phyloP scores from a whole-genome alignment of 345 rosid species.

The Rhodamnia rubescens region DNA sequence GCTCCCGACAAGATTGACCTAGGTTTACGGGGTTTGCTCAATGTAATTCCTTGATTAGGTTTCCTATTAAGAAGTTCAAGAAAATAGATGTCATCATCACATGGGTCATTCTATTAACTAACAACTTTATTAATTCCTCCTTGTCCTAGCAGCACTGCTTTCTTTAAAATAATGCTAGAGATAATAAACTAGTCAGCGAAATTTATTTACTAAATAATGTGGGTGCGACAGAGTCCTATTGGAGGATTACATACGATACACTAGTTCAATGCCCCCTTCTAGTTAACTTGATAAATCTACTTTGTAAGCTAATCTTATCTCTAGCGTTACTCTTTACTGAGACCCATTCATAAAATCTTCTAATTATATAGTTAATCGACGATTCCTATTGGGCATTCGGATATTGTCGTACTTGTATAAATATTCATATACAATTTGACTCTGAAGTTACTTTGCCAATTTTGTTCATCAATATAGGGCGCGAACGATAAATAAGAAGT shows the following conservation, averaged over 20 bases:
- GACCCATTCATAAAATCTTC: neutral
- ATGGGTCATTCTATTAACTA: neutral
- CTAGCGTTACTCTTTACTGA: neutral
- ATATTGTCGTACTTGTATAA: neutral
- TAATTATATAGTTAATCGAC: neutral
- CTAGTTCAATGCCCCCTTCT: neutral
- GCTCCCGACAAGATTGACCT: neutral
- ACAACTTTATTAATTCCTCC: neutral
- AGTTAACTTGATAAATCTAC: neutral
- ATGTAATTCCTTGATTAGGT: neutral
- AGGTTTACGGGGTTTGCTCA: neutral
- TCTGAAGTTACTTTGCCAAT: neutral
- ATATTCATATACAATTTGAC: neutral
- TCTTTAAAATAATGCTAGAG: neutral
- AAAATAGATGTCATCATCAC: neutral
- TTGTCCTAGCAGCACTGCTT: neutral
- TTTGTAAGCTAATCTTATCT: neutral
- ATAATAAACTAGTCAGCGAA: neutral
- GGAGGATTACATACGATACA: neutral
- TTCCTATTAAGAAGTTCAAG: neutral
- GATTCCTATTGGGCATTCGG: neutral
- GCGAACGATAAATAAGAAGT: too few relatives aligned
- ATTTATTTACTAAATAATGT: neutral
- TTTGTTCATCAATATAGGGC: neutral
- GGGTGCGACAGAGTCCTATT: neutral